phyloP scores from a whole-genome alignment of 352 stramenopile species.

The Phytophthora uliginosa region DNA sequence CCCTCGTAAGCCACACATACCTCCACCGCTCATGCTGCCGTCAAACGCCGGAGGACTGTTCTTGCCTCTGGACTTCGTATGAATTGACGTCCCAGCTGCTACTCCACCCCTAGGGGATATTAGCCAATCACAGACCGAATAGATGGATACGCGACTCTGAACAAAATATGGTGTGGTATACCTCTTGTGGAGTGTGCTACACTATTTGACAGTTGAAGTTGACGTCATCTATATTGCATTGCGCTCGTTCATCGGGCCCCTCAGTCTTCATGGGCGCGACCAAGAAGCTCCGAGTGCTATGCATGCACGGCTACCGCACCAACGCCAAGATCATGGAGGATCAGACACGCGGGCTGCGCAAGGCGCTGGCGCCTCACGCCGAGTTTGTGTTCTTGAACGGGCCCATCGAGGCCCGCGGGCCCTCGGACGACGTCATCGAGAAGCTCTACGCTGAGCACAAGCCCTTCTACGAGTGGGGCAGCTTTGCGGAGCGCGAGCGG shows the following conservation, averaged over 20 bases:
- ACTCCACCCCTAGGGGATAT: constrained; percentile 21
- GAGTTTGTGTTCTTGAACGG: constrained; percentile 75
- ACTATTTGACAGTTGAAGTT: constrained; percentile 20
- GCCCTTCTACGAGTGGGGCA: constrained; percentile 64
- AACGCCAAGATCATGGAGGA: constrained; percentile 64
- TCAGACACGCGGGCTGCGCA: constrained; percentile 56
- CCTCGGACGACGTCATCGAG: constrained; percentile 60
- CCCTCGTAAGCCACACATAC: constrained; percentile 18
- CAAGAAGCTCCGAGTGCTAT: constrained; percentile 63
- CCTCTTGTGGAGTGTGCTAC: constrained; percentile 1
- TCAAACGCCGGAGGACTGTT: constrained; percentile 12
- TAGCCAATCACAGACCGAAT: constrained; percentile 17
- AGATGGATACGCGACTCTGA: constrained; percentile 11
- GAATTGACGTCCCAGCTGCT: constrained; percentile 24
- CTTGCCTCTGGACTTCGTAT: constrained; percentile 7
- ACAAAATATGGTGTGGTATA: constrained; percentile 11
- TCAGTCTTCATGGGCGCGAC: constrained; percentile 19
- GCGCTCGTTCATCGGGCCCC: background rate
- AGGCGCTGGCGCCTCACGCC: constrained; percentile 48
- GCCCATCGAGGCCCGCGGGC: constrained; percentile 48
- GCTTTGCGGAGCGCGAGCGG: constrained; percentile 38
- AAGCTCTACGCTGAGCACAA: constrained; percentile 52
- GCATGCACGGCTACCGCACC: constrained; percentile 72
- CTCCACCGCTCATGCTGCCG: constrained; percentile 27
- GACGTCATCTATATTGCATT: constrained; percentile 20